These are phyloP conservation scores for Chalciporus chontae DNA, from an alignment of 768 basidiomycete genomes.

Conservation along the genomic window DNA sequence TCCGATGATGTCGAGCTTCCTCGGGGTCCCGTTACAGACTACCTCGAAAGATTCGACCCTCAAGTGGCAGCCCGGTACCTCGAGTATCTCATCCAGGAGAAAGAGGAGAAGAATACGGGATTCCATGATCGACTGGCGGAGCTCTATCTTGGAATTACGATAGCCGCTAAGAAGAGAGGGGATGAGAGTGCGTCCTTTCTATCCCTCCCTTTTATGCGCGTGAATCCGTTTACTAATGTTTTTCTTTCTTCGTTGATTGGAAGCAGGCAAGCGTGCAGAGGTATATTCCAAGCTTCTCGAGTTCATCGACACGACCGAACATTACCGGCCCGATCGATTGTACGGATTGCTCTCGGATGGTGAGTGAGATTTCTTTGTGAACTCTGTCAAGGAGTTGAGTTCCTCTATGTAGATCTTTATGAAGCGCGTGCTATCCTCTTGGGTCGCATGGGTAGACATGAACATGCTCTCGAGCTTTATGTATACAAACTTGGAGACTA, in stretches of 20 bases:
- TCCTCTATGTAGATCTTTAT: conserved; percentile 58
- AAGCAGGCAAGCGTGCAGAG: conserved; percentile 46
- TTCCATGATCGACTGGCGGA: conserved; percentile 92
- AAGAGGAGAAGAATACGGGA: conserved; percentile 57
- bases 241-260: background rate
- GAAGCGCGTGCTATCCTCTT: conserved; percentile 91
- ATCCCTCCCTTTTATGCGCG: background rate
- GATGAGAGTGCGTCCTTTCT: conserved; percentile 48
- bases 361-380: conserved; percentile 29
- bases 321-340: conserved; percentile 75
- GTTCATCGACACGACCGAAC: conserved; percentile 69
- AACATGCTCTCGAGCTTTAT: conserved; percentile 93
- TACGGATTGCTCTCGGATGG: conserved; percentile 85
- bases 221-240: background rate
- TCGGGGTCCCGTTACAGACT: conserved; percentile 67
- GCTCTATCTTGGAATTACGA: conserved; percentile 72
- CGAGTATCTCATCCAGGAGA: conserved; percentile 77
- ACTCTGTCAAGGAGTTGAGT: background rate
- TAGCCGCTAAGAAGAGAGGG: conserved; percentile 51
- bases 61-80: conserved; percentile 75
- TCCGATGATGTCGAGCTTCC: conserved; percentile 94
- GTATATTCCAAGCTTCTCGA: conserved; percentile 67
- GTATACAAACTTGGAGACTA: conserved; percentile 85
- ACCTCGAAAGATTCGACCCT: conserved; percentile 68
- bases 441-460: conserved; percentile 86